A percentile compares a stretch with the other conserved stretches of the same genome.
phyloP scores from a whole-genome alignment of 371 early-diverging fungal species.

The Umbelopsis sp. region DNA sequence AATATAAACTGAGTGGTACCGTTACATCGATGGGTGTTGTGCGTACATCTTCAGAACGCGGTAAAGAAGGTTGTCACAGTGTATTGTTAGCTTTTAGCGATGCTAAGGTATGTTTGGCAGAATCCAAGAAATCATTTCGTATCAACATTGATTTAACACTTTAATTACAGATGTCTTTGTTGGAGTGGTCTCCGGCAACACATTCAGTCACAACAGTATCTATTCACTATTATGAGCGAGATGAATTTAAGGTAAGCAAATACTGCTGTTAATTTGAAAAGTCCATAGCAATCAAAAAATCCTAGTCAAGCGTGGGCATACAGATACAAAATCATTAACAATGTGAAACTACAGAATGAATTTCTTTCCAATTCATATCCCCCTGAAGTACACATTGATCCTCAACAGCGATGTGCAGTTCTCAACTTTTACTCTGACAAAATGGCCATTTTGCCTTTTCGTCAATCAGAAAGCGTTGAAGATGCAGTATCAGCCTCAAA shows the following conservation, averaged over 20 bases:
- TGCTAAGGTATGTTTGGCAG: conserved; percentile 77
- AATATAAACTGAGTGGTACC: conserved; percentile 79
- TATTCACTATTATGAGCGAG: conserved; percentile 95
- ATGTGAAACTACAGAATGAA: conserved; percentile 46
- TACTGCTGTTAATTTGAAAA: no score
- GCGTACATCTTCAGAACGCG: conserved; percentile 65
- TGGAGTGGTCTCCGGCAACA: conserved; percentile 82
- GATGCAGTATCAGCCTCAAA: conserved; percentile 26
- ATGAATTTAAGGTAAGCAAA: conserved; percentile 76
- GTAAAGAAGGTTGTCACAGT: conserved; percentile 78
- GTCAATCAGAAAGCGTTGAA: conserved; percentile 64
- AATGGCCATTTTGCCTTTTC: conserved; percentile 91
- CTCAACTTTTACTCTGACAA: conserved; percentile 86
- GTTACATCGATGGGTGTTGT: conserved; percentile 82
- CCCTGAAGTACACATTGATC: conserved; percentile 74
- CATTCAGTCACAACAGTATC: conserved; percentile 89
- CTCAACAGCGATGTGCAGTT: conserved; percentile 85
- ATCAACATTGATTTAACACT: background rate
- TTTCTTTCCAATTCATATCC: conserved; percentile 69
- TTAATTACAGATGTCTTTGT: conserved; percentile 76
- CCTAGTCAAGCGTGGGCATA: background rate
- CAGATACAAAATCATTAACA: background rate
- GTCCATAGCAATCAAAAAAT: no score
- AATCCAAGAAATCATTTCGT: background rate
- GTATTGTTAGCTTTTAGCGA: conserved; percentile 88